Evolutionary conservation across 2,329 filamentous ascomycete genomes (phyloP).

Genomic region (Cladosporium sp.): DNA sequence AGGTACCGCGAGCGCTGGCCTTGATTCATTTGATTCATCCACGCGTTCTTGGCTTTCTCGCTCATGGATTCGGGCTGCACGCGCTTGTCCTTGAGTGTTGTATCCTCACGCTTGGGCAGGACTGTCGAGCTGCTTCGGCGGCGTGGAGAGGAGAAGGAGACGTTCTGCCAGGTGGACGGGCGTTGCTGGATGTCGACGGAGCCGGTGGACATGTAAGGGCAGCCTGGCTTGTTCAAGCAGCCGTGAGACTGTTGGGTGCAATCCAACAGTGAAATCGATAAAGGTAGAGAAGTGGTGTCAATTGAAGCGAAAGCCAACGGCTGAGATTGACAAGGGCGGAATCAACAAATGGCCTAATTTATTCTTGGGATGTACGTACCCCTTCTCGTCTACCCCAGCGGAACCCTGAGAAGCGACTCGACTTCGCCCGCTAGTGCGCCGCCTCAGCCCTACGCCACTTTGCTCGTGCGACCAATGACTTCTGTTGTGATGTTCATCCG

Average conservation of each 20-base stretch:
- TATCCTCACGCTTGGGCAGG: conserved; percentile 8
- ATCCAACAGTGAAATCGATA: not conserved
- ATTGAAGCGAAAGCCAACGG: not conserved
- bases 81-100: conserved; percentile 24
- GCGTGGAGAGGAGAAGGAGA: conserved; percentile 8
- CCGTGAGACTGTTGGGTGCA: not conserved
- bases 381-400: not conserved
- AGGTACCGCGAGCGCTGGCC: conserved; percentile 57
- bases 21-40: conserved; percentile 58
- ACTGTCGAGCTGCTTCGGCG: conserved; percentile 10
- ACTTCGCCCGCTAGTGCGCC: not conserved
- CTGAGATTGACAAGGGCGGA: not conserved
- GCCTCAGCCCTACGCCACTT: not conserved
- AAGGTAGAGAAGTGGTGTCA: not conserved
- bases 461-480: too few species aligned
- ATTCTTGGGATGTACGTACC: conserved; percentile 1
- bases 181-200: conserved; percentile 2
- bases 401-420: not conserved
- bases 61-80: conserved; percentile 30
- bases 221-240: not conserved
- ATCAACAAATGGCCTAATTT: not conserved
- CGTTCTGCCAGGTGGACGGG: conserved; percentile 4
- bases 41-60: conserved; percentile 39
- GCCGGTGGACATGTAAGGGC: conserved; percentile 6
- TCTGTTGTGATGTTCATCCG: too few species aligned